A percentile compares a stretch with the other conserved stretches of the same genome.
phyloP scores from a whole-genome alignment of 2,329 filamentous ascomycete genomes.

The Huntiella abstrusa region DNA sequence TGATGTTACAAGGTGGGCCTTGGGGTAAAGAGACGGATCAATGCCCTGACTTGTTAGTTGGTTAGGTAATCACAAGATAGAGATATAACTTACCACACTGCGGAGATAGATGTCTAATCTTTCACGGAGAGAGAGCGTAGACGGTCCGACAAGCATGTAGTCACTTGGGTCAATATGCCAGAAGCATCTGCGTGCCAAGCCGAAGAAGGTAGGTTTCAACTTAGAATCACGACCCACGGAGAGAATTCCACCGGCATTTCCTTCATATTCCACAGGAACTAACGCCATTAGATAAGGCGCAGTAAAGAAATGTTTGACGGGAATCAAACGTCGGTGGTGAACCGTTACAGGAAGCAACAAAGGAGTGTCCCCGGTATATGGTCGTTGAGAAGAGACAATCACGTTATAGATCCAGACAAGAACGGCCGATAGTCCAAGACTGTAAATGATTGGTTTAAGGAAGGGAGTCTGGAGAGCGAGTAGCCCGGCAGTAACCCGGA shows the following conservation, averaged over 20 bases:
- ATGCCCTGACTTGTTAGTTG: conserved; percentile 26
- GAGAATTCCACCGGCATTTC: conserved; percentile 34
- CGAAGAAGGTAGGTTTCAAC: background rate
- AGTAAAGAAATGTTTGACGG: conserved; percentile 46
- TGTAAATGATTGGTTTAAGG: no score
- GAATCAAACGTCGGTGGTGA: conserved; percentile 43
- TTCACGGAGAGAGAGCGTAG: conserved; percentile 34
- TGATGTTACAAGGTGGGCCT: conserved; percentile 54
- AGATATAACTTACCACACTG: conserved; percentile 27
- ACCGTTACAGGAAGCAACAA: conserved; percentile 1
- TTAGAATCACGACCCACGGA: conserved; percentile 22
- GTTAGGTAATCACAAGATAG: no score
- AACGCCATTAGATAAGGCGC: conserved; percentile 56
- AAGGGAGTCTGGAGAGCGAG: no score
- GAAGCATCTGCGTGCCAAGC: conserved; percentile 22
- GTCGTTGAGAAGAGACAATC: no score
- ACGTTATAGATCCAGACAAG: no score
- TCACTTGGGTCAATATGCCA: conserved; percentile 40
- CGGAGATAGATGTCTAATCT: conserved; percentile 44
- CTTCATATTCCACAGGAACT: conserved; percentile 44
- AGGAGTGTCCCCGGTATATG: background rate
- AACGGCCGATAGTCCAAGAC: no score
- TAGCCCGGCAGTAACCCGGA: no score
- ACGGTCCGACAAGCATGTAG: conserved; percentile 38
- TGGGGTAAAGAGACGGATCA: conserved; percentile 40